Evolutionary conservation across 2,329 filamentous ascomycete species (phyloP), one percentile per base, ranked within the genome.

Genomic region (Paecilomyces variotii): DNA sequence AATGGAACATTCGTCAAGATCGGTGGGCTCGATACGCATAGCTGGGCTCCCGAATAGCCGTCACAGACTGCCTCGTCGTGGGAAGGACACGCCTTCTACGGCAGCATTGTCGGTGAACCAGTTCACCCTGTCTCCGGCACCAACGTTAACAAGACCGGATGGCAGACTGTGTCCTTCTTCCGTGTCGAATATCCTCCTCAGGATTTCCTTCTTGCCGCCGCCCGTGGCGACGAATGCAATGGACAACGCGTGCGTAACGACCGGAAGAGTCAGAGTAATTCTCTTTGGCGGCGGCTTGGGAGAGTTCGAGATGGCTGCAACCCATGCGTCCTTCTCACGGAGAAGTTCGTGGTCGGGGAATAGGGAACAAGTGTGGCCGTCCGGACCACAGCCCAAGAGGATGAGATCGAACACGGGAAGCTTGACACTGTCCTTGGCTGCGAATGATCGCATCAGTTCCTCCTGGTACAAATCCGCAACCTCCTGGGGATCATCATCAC

Each of bases 311-410:
- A 97, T 95, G 53, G 91, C 85, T 12, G 92, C 88, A 51, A 97
- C 91, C 94, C 94, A 99, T 57, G 93, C 91, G 68, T 87, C 87
- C 35, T 84, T 84, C 79, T 97, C 93, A 63, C 91, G 86, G 65
- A 97, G 83, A 57, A 97, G 83, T 59, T 87, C 84, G 72, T 97
- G 93, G 57, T 88, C 88, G 4, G 94, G 94, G 81, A 99, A 99
- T 56, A 99, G 81, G 67, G 89, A 94, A 86, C 94, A 97, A 34
- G 94, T 97, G 79, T 99, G 94, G 56, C 94, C 94, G 74, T 97
- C 94, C 12, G 94, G 93, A 0, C 94, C 94, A 73, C 90, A 96
- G 68, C 94, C 94, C 50, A 99, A 86, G 50, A 99, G 84, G 57
- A 99, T 82, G 56, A 99, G 84, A 74, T 99, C 94, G 74, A 97